phyloP scores from a whole-genome alignment of 1,139 yeast species.

The Candida sp. region DNA sequence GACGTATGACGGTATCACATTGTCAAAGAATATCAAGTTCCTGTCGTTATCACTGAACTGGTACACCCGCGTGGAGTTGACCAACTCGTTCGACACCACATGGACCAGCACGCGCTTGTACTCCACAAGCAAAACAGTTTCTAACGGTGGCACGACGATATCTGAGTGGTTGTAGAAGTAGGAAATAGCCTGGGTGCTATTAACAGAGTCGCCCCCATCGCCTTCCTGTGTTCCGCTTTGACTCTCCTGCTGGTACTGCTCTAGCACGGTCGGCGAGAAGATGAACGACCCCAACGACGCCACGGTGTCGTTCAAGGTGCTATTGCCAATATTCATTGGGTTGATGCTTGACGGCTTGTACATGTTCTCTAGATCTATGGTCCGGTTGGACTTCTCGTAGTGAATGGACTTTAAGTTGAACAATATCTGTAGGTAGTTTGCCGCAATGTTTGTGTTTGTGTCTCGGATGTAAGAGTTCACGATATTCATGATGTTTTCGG shows the following conservation, averaged over 20 bases:
- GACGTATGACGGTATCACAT: conserved; percentile 17
- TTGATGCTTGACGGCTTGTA: conserved; percentile 10
- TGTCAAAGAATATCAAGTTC: conserved; percentile 22
- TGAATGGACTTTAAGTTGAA: conserved; percentile 42
- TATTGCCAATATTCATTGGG: conserved; percentile 26
- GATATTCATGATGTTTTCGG: conserved; percentile 37
- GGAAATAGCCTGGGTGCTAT: neutral
- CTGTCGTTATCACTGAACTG: conserved; percentile 24
- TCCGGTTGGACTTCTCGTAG: conserved; percentile 13
- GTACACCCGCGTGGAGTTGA: conserved; percentile 21
- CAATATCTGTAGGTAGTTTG: conserved; percentile 57
- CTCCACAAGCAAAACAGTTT: conserved; percentile 44
- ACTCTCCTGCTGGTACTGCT: conserved; percentile 4
- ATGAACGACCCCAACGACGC: conserved; percentile 21
- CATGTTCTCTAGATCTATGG: conserved; percentile 9
- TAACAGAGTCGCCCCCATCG: neutral
- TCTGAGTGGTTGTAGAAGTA: conserved; percentile 25
- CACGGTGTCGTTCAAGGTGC: conserved; percentile 30
- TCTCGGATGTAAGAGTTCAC: conserved; percentile 40
- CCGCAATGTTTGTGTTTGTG: conserved; percentile 62
- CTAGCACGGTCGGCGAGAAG: conserved; percentile 32
- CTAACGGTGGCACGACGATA: conserved; percentile 40
- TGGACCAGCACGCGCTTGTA: conserved; percentile 46
- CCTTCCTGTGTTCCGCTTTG: no score
- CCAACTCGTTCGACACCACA: conserved; percentile 31